A percentile compares a stretch with the other conserved stretches of the same genome.
phyloP scores from a whole-genome alignment of 2,329 filamentous ascomycete genomes.

The Ophiostoma sp. region DNA sequence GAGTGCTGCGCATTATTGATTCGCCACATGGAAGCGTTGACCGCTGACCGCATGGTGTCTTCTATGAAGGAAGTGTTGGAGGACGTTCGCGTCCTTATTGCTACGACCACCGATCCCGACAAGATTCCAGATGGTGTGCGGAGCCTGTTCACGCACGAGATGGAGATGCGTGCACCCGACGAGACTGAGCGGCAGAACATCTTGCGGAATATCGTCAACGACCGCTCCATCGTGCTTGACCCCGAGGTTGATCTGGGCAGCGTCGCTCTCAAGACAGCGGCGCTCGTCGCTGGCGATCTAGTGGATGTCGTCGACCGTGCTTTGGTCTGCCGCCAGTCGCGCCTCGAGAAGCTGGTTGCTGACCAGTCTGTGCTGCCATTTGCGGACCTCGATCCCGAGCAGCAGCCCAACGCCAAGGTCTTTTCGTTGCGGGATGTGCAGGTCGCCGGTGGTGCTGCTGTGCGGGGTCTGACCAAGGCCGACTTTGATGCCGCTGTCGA shows the following conservation, averaged over 20 bases:
- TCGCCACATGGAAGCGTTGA: slow-evolving; percentile 83
- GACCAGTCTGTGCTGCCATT: slow-evolving; percentile 6
- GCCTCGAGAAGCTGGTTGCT: slow-evolving; percentile 67
- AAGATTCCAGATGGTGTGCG: slow-evolving; percentile 87
- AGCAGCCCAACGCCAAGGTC: slow-evolving; percentile 12
- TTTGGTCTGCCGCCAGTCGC: slow-evolving; percentile 66
- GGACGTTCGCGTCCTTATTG: slow-evolving; percentile 77
- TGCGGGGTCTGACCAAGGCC: slow-evolving; percentile 68
- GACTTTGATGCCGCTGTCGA: slow-evolving; percentile 95
- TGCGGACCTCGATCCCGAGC: slow-evolving; percentile 18
- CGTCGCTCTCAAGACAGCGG: slow-evolving; percentile 91
- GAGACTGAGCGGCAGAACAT: slow-evolving; percentile 89
- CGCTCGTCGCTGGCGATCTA: slow-evolving; percentile 87
- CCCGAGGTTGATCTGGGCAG: slow-evolving; percentile 76
- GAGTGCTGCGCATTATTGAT: slow-evolving; percentile 81
- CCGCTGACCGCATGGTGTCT: slow-evolving; percentile 81
- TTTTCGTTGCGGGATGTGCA: slow-evolving; percentile 78
- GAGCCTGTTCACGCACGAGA: slow-evolving; percentile 88
- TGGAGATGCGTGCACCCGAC: slow-evolving; percentile 89
- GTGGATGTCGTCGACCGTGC: slow-evolving; percentile 93
- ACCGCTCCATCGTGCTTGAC: slow-evolving; percentile 70
- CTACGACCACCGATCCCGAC: slow-evolving; percentile 91
- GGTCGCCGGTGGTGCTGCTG: slow-evolving; percentile 74
- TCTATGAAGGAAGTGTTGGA: slow-evolving; percentile 77
- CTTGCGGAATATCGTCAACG: slow-evolving; percentile 69